A percentile compares a stretch with the other conserved stretches of the same genome.
Evolutionary conservation across 441 rosid genomes (phyloP).

Genomic region (Gossypium aridum): DNA sequence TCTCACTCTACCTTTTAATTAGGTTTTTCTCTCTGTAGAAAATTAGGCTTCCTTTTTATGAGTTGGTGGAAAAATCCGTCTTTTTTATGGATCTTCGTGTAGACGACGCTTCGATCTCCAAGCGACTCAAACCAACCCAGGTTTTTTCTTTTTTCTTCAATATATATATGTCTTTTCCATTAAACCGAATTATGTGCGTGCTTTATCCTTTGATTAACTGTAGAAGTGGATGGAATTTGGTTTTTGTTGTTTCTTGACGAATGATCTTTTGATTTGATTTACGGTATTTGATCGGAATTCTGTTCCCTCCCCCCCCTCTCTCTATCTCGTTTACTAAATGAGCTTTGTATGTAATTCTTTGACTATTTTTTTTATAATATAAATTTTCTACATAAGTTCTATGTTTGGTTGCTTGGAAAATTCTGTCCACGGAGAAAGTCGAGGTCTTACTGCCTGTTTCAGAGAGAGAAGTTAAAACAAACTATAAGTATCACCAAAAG

Average conservation of each 20-base stretch:
- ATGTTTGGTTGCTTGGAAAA: constrained; percentile 16
- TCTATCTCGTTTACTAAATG: neutral
- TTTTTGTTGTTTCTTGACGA: neutral
- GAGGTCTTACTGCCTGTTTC: neutral
- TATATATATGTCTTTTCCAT: no score
- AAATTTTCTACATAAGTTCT: neutral
- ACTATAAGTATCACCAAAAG: neutral
- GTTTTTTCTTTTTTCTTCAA: neutral
- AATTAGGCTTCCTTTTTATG: neutral
- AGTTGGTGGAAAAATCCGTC: neutral
- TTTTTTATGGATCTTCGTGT: constrained; percentile 7
- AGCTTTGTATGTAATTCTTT: neutral
- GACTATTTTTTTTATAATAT: neutral
- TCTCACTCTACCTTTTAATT: neutral
- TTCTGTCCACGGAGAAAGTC: neutral
- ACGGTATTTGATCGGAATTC: neutral
- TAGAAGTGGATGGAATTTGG: neutral
- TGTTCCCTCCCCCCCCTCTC: neutral
- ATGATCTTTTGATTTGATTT: neutral
- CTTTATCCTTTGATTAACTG: neutral
- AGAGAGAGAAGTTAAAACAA: neutral
- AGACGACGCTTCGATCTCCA: constrained; percentile 2
- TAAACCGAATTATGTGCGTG: neutral
- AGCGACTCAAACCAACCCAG: constrained; percentile 4
- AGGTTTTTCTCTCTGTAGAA: neutral